Base-by-base conservation (phyloP, 257 asterid genomes). In the Hygrophila difformis region DNA sequence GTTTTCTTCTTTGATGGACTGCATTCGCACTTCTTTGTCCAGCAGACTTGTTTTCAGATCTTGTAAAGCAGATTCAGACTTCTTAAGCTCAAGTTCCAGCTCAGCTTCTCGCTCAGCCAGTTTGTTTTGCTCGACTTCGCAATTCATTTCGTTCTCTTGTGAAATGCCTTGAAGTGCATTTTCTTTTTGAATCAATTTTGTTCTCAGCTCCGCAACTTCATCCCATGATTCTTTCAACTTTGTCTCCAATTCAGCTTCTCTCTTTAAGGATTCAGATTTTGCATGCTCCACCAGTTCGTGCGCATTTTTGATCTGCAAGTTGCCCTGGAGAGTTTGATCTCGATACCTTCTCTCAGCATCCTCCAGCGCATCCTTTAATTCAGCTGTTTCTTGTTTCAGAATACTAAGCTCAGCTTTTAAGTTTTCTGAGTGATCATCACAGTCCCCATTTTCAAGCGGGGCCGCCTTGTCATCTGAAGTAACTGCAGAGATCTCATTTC, bases 281-380 rank as follows among this genome's bases (percentile, higher is more conserved):
- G 74, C 58, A 41, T 22, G 79, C 57, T 85, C 91, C 60, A 72
- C 76, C 18, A 75, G 58, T 42, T 82, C 96, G 36, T 63, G 69
- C 8, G 95, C 89, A 14, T 68, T 69, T 51, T 77, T 65, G 12
- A 86, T 72, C 70, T 77, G 75, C 77, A 73, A 49, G 4, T 79
- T 74, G 62, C 82, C 79, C 51, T 72, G 68, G 1, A 75, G 57
- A 62, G 74, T 66, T 58, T 82, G 82, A 34, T 79, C 86, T 19
- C 58, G 76, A 56, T 76, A 73, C 76, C 76, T 69, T 48, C 56
- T 79, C 34, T 85, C 94, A 33, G 93, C 84, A 39, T 64, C 75
- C 66, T 77, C 93, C 6, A 89, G 72, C 3, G 78, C 83, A 24
- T 61, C 77, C 58, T 72, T 76, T 20, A 85, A 47, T 47, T 55